These are phyloP conservation scores for Cutaneotrichosporon mucoides DNA, from an alignment of 1,284 basidiomycete species.

Conservation along the genomic window DNA sequence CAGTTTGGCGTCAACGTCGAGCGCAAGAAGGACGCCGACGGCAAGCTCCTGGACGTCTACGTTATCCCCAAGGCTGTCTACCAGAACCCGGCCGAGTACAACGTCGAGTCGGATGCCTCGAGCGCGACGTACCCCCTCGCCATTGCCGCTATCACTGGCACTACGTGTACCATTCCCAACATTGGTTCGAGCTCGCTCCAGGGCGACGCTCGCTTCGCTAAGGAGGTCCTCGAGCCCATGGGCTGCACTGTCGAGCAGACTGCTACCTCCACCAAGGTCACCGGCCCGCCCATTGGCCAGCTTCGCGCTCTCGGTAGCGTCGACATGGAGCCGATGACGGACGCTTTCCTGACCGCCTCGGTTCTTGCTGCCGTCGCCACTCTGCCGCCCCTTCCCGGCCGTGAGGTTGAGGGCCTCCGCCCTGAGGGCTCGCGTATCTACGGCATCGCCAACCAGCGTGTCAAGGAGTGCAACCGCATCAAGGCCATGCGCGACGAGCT, in stretches of 20 bases:
- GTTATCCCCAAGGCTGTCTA: conserved; percentile 80
- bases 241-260: conserved; percentile 89
- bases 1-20: conserved; percentile 82
- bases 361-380: conserved; percentile 83
- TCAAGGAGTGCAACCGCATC: conserved; percentile 98
- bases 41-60: conserved; percentile 72
- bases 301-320: conserved; percentile 80
- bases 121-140: conserved; percentile 96
- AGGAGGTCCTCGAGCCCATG: conserved; percentile 89
- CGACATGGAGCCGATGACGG: conserved; percentile 99
- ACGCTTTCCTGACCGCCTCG: conserved; percentile 94
- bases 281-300: conserved; percentile 74
- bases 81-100: conserved; percentile 72
- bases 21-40: conserved; percentile 64
- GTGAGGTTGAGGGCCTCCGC: conserved; percentile 41
- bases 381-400: conserved; percentile 51
- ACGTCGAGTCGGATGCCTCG: conserved; percentile 92
- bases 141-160: conserved; percentile 93
- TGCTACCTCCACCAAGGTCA: conserved; percentile 82
- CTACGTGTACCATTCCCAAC: conserved; percentile 85
- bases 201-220: conserved; percentile 93
- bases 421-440: conserved; percentile 69
- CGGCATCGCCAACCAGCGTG: conserved; percentile 96
- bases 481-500: conserved; percentile 94
- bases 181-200: conserved; percentile 89